phyloP scores from a whole-genome alignment of 495 filamentous ascomycete species.

The Xylaria palmicola region DNA sequence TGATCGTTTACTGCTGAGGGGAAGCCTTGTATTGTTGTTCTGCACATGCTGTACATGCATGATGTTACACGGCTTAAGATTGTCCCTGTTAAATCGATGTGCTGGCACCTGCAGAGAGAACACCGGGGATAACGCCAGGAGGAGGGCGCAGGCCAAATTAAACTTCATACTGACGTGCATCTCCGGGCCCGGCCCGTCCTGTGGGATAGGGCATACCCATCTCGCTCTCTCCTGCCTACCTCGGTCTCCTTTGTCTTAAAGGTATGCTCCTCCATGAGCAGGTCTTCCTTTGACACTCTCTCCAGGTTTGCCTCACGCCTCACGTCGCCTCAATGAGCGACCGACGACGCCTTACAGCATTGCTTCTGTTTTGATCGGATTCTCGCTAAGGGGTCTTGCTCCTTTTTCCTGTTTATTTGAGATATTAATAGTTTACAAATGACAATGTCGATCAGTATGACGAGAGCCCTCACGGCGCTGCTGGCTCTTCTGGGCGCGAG shows the following conservation, averaged over 20 bases:
- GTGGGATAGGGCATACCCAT: background rate
- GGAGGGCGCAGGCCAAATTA: background rate
- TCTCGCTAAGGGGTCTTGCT: background rate
- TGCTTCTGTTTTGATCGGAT: background rate
- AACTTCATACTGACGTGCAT: background rate
- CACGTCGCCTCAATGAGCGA: background rate
- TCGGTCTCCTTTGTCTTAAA: background rate
- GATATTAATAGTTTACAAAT: slow-evolving; percentile 1
- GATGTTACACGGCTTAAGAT: slow-evolving; percentile 8
- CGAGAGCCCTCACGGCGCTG: slow-evolving; percentile 1
- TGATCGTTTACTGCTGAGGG: slow-evolving; percentile 1
- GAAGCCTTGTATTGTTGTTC: slow-evolving; percentile 1
- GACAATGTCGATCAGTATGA: background rate
- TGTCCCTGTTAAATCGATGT: background rate
- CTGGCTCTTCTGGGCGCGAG: slow-evolving; percentile 6
- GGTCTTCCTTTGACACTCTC: background rate
- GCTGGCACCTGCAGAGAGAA: slow-evolving; percentile 8
- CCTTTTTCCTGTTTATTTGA: too few relatives aligned
- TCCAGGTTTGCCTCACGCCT: background rate
- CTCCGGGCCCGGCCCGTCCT: background rate
- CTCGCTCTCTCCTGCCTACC: background rate
- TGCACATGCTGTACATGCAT: background rate
- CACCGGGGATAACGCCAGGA: background rate
- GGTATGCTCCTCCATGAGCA: background rate
- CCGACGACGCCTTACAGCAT: background rate